Conservation (phyloP, 2,329 filamentous ascomycete genomes). For the Eurotiales sp. region DNA sequence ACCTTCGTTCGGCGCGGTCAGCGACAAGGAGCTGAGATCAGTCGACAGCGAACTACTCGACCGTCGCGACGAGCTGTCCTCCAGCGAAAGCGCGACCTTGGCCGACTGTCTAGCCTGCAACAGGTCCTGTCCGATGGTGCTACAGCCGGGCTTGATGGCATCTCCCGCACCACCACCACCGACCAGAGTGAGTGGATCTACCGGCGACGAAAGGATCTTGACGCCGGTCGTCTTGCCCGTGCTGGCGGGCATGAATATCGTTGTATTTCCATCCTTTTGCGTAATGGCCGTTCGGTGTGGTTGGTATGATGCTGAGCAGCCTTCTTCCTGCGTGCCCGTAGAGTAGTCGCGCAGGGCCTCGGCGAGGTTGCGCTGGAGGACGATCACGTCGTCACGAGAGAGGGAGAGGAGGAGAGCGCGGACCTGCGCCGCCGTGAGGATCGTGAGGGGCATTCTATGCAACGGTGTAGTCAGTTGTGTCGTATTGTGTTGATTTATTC, state of each 20-base stretch:
- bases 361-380: slow-evolving; percentile 56
- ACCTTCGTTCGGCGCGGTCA: slow-evolving; percentile 1
- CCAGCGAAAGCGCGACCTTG: slow-evolving; percentile 10
- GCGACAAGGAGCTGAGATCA: slow-evolving; percentile 12
- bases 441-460: slow-evolving; percentile 55
- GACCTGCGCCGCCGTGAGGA: slow-evolving; percentile 57
- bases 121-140: slow-evolving; percentile 10
- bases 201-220: slow-evolving; percentile 59
- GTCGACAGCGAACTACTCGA: slow-evolving; percentile 14
- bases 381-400: slow-evolving; percentile 53
- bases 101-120: slow-evolving; percentile 7
- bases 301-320: slow-evolving; percentile 59
- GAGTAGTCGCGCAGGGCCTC: slow-evolving; percentile 64
- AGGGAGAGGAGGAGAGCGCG: slow-evolving; percentile 54
- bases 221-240: slow-evolving; percentile 59
- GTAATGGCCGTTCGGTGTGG: slow-evolving; percentile 59
- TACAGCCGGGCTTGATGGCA: slow-evolving; percentile 6
- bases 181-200: not conserved
- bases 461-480: no score
- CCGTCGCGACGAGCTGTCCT: slow-evolving; percentile 10
- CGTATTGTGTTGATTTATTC: no score
- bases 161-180: not conserved
- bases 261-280: slow-evolving; percentile 58
- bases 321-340: slow-evolving; percentile 56
- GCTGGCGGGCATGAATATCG: slow-evolving; percentile 65